These are phyloP conservation scores for Aotearoamyces nothofagi DNA, from an alignment of 2,329 filamentous ascomycete genomes.

Conservation along the genomic window DNA sequence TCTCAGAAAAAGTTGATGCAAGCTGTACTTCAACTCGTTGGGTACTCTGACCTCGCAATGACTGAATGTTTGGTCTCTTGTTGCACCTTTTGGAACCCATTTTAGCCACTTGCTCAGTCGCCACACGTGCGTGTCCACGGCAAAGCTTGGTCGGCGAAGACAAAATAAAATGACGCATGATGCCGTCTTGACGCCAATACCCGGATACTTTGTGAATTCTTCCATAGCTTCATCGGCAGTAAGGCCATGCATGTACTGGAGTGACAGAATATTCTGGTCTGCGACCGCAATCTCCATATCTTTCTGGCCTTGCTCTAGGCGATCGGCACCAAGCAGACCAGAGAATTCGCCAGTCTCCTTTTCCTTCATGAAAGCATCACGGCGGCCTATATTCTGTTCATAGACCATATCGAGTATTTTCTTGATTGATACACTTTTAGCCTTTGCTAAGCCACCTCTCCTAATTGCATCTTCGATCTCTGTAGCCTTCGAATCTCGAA, in stretches of 20 bases:
- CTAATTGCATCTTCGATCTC: slow-evolving; percentile 57
- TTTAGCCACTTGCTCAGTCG: slow-evolving; percentile 35
- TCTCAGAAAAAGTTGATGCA: slow-evolving; percentile 38
- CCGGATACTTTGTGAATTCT: slow-evolving; percentile 32
- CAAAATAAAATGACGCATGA: slow-evolving; percentile 42
- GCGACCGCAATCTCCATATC: slow-evolving; percentile 39
- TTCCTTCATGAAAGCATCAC: slow-evolving; percentile 29
- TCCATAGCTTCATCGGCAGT: slow-evolving; percentile 31
- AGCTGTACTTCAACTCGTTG: slow-evolving; percentile 34
- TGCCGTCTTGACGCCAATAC: slow-evolving; percentile 41
- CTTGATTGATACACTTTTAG: slow-evolving; percentile 61
- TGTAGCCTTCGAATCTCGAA: slow-evolving; percentile 39
- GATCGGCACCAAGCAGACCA: slow-evolving; percentile 25
- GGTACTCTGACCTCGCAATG: slow-evolving; percentile 38
- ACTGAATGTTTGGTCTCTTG: slow-evolving; percentile 30
- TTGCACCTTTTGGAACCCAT: slow-evolving; percentile 37
- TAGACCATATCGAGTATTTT: slow-evolving; percentile 57
- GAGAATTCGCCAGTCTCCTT: slow-evolving; percentile 25
- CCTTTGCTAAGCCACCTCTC: slow-evolving; percentile 52
- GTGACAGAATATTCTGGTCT: slow-evolving; percentile 39
- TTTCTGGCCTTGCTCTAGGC: slow-evolving; percentile 31
- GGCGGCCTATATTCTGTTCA: slow-evolving; percentile 44
- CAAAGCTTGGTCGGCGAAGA: slow-evolving; percentile 35
- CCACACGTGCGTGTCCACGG: slow-evolving; percentile 41
- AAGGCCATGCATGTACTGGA: slow-evolving; percentile 33